Conservation (phyloP, 202 grass and related monocot genomes). For the Zizania palustris region DNA sequence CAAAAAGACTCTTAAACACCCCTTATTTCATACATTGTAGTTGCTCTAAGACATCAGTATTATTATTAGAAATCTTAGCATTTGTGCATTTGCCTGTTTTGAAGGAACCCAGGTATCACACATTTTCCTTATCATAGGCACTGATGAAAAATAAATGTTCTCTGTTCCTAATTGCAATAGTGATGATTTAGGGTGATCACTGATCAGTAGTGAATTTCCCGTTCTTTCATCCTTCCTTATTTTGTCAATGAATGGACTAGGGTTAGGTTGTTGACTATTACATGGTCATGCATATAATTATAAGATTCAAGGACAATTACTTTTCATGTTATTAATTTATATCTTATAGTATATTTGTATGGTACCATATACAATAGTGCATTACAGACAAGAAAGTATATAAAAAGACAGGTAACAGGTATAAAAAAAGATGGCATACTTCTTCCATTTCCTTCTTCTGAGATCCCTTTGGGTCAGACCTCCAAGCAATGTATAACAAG, state of each 20-base stretch:
- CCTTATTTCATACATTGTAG: too few relatives aligned
- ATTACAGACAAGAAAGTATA: slow-evolving; percentile 16
- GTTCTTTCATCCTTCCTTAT: not conserved
- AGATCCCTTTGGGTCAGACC: slow-evolving; percentile 74
- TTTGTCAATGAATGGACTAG: not conserved
- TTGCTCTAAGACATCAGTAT: too few relatives aligned
- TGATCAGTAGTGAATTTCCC: not conserved
- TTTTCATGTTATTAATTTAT: not conserved
- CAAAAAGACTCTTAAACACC: too few relatives aligned
- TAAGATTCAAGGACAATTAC: not conserved
- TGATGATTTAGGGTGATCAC: not conserved
- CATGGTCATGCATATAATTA: not conserved
- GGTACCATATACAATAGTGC: not conserved
- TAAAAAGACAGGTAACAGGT: slow-evolving; percentile 6
- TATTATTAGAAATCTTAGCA: slow-evolving; percentile 6
- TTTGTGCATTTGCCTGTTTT: slow-evolving; percentile 1
- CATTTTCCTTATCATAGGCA: slow-evolving; percentile 7
- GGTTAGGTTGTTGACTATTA: not conserved
- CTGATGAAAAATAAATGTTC: not conserved
- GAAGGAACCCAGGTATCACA: not conserved
- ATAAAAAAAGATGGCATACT: slow-evolving; percentile 45
- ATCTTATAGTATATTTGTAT: not conserved
- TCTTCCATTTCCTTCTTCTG: slow-evolving; percentile 97
- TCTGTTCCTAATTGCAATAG: not conserved
- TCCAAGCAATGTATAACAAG: slow-evolving; percentile 93